These are phyloP conservation scores for Aphanocladium album DNA, from an alignment of 2,329 filamentous ascomycete genomes.

Conservation along the genomic window DNA sequence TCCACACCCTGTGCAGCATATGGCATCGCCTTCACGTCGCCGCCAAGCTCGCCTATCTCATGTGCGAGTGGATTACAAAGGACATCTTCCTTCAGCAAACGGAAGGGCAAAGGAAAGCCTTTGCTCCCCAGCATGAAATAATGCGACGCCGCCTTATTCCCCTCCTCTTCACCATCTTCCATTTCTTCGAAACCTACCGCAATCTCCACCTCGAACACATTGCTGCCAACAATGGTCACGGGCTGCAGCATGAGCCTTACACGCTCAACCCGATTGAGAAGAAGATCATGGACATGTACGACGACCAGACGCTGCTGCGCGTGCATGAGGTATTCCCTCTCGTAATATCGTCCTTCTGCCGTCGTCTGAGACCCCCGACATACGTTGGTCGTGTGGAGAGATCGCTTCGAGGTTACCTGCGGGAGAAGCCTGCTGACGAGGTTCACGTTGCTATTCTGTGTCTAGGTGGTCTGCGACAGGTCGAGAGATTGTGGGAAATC, in stretches of 20 bases:
- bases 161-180: slow-evolving; percentile 59
- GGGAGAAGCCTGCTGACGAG: slow-evolving; percentile 58
- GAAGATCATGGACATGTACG: slow-evolving; percentile 60
- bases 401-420: slow-evolving; percentile 57
- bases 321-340: slow-evolving; percentile 62
- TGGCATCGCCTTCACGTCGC: slow-evolving; percentile 63
- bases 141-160: slow-evolving; percentile 62
- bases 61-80: slow-evolving; percentile 60
- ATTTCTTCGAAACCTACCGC: slow-evolving; percentile 63
- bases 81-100: slow-evolving; percentile 59
- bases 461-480: slow-evolving; percentile 57
- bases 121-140: slow-evolving; percentile 55
- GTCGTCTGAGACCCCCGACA: slow-evolving; percentile 57
- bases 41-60: slow-evolving; percentile 55
- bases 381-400: slow-evolving; percentile 60
- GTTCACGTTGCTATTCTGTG: slow-evolving; percentile 56
- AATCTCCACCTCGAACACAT: slow-evolving; percentile 54
- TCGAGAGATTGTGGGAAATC: slow-evolving; percentile 61
- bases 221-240: slow-evolving; percentile 44
- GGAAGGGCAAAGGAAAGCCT: slow-evolving; percentile 49
- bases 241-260: slow-evolving; percentile 48
- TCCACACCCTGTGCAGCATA: slow-evolving; percentile 58
- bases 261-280: slow-evolving; percentile 59
- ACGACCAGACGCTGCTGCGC: slow-evolving; percentile 55
- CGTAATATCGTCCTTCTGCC: slow-evolving; percentile 59